phyloP scores from a whole-genome alignment of 2,329 filamentous ascomycete genomes.

The Neofusicoccum kwambonambiense region DNA sequence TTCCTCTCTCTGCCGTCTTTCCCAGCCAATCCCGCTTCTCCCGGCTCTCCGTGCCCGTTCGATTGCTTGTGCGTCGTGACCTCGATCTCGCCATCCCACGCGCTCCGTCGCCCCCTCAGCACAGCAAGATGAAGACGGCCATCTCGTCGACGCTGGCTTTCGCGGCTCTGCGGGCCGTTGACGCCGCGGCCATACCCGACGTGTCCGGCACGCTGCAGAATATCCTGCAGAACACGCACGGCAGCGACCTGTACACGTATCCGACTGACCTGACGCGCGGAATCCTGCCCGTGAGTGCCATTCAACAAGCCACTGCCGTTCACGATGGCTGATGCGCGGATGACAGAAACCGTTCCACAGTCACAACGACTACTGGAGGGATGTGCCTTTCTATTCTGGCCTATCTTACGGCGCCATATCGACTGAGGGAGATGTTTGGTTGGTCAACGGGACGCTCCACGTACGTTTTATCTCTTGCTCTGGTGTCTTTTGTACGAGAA shows the following conservation, averaged over 20 bases:
- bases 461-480: constrained; percentile 34
- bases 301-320: background rate
- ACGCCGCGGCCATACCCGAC: constrained; percentile 33
- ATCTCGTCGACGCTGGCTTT: background rate
- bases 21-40: background rate
- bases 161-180: background rate
- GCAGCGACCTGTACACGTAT: constrained; percentile 54
- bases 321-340: background rate
- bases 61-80: no score
- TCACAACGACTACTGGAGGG: constrained; percentile 61
- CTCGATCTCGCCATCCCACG: background rate
- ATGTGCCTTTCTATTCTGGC: constrained; percentile 50
- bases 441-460: constrained; percentile 56
- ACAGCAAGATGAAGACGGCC: background rate
- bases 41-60: no score
- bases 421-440: constrained; percentile 62
- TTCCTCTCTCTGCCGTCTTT: no score
- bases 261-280: constrained; percentile 62
- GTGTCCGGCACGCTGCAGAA: constrained; percentile 52
- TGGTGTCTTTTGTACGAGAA: background rate
- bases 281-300: constrained; percentile 49
- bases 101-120: background rate
- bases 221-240: constrained; percentile 55
- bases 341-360: constrained; percentile 52
- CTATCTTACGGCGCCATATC: constrained; percentile 57